Evolutionary conservation across 2,329 filamentous ascomycete genomes (phyloP), one percentile per base, ranked within the genome.

Genomic region (Cladosporium phlei): DNA sequence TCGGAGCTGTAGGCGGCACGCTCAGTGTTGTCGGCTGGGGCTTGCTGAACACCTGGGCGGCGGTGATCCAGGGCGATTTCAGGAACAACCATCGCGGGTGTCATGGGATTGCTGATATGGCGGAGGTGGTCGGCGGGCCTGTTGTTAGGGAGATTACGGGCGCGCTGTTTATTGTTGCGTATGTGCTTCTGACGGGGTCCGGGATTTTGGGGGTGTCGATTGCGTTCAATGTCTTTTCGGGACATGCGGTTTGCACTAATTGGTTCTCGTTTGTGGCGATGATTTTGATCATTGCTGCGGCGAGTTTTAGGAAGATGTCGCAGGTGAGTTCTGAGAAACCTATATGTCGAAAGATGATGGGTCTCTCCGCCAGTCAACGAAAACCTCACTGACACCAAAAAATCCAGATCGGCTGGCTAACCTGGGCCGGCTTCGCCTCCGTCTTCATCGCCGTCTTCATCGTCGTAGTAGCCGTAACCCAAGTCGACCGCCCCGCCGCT

Each of bases 321-420:
- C 46, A 42, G 20, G 44, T 46, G 9, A 32, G 44, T 24, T 7
- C 11, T 32, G 5, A 10, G 8, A 21, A 27, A 6, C 35, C 4
- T n/a, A n/a, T n/a, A n/a, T n/a, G n/a, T n/a, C n/a, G n/a, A n/a
- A n/a, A n/a, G n/a, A n/a, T n/a, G n/a, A n/a, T n/a, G n/a, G n/a
- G n/a, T n/a, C n/a, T n/a, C n/a, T n/a, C n/a, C n/a, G n/a, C n/a
- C n/a, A n/a, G n/a, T n/a, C n/a, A n/a, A n/a, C 6, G 10, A 27
- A 17, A 22, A 10, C 35, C 6, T 38, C 20, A 12, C 21, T 38
- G 19, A 27, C 25, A 29, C n/a, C 11, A 16, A 17, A 78, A 47
- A 76, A 82, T 54, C 70, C 76, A 80, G 54, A 75, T 83, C 48
- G 77, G 74, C 2, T 82, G 77, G 76, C 63, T 83, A 33, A 80